Evolutionary conservation across 805 yeast species (phyloP).

Genomic region (Tetrapisispora arboricola): DNA sequence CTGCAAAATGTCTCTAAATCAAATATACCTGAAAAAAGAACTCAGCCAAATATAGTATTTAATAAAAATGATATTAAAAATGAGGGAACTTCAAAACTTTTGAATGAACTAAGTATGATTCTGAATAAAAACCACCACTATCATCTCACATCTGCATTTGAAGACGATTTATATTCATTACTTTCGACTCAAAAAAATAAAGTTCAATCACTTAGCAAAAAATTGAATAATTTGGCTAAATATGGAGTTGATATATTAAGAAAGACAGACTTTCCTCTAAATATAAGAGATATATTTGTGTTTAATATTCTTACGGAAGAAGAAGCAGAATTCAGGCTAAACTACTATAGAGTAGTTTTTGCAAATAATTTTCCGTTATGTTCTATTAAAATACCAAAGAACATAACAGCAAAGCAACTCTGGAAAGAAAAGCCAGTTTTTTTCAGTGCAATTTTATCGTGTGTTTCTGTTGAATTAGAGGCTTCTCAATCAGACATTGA

Average conservation of each 20-base stretch:
- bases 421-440: constrained; percentile 47
- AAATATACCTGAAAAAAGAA: not conserved
- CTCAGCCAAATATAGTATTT: not conserved
- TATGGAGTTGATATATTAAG: constrained; percentile 37
- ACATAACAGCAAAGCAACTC: constrained; percentile 38
- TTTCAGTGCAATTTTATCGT: constrained; percentile 57
- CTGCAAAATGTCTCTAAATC: not conserved
- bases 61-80: not conserved
- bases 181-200: constrained; percentile 19
- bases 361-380: constrained; percentile 38
- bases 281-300: constrained; percentile 42
- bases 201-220: constrained; percentile 35
- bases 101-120: not conserved
- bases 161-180: constrained; percentile 19
- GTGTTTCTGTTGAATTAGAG: constrained; percentile 38
- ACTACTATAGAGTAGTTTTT: constrained; percentile 38
- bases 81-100: not conserved
- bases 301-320: constrained; percentile 46
- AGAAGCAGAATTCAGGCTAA: constrained; percentile 49
- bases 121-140: not conserved
- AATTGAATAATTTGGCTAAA: constrained; percentile 32
- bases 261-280: constrained; percentile 34
- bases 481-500: constrained; percentile 28
- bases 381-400: constrained; percentile 43
- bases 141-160: constrained; percentile 8